Evolutionary conservation across 2,329 filamentous ascomycete species (phyloP).

Genomic region (Pseudogymnoascus sp.): DNA sequence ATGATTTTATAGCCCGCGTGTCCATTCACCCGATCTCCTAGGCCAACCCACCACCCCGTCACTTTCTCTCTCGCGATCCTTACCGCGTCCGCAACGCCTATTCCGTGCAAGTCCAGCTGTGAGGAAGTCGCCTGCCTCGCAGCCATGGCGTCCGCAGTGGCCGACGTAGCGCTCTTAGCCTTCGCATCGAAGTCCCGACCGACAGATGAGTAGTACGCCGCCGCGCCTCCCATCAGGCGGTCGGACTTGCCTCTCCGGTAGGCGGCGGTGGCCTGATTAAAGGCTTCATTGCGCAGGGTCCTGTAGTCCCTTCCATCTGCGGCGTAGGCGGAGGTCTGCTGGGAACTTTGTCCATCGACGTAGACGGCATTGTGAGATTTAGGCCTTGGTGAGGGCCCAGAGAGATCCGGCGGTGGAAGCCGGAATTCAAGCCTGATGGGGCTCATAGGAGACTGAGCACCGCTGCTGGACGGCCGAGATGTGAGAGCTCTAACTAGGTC

Average conservation of each 20-base stretch:
- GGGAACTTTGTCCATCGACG: not conserved
- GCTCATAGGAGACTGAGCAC: constrained; percentile 12
- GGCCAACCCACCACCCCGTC: constrained; percentile 70
- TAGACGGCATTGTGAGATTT: constrained; percentile 13
- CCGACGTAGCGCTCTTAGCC: constrained; percentile 50
- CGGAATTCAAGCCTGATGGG: constrained; percentile 25
- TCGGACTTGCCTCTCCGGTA: constrained; percentile 58
- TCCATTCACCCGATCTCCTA: constrained; percentile 41
- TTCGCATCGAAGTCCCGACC: constrained; percentile 54
- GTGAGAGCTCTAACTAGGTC: constrained; percentile 50
- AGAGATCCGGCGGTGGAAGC: constrained; percentile 20
- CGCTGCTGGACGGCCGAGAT: constrained; percentile 15
- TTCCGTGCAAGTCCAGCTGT: constrained; percentile 72
- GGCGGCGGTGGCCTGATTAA: constrained; percentile 47
- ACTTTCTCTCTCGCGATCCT: constrained; percentile 64
- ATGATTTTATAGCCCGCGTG: constrained; percentile 59
- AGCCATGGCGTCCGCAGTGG: constrained; percentile 62
- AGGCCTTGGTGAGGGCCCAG: not conserved
- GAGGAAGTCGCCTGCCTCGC: constrained; percentile 52
- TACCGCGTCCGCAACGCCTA: constrained; percentile 71
- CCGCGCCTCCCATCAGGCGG: constrained; percentile 64
- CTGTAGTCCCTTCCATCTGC: constrained; percentile 3
- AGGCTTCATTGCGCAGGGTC: constrained; percentile 33
- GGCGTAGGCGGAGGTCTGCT: not conserved
- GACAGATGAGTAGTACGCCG: constrained; percentile 64